Percentiles rank a stretch among this genome's conserved stretches.
phyloP scores from a whole-genome alignment of 2,329 filamentous ascomycete species.

The Fusarium setosum region DNA sequence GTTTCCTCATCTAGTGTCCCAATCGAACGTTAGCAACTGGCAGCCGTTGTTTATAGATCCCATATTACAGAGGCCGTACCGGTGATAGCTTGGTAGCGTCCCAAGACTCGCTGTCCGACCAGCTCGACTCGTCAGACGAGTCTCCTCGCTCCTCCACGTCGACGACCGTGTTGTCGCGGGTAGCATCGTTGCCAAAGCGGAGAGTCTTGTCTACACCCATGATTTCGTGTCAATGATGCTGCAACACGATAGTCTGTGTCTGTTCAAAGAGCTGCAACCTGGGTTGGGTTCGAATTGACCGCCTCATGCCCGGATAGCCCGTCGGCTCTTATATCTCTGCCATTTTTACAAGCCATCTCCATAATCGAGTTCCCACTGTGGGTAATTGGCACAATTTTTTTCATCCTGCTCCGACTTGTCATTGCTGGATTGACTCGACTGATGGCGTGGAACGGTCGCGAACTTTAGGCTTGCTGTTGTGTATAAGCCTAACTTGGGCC shows the following conservation, averaged over 20 bases:
- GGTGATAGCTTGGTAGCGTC: conserved; percentile 47
- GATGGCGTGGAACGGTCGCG: conserved; percentile 8
- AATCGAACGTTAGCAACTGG: background rate
- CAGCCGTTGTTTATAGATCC: background rate
- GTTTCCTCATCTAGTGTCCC: conserved; percentile 41
- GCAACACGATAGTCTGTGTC: background rate
- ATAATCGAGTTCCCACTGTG: conserved; percentile 22
- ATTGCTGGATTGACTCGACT: conserved; percentile 19
- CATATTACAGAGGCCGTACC: conserved; percentile 25
- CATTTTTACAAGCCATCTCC: conserved; percentile 10
- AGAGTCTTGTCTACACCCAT: conserved; percentile 24
- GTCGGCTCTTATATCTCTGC: conserved; percentile 5
- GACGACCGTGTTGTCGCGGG: conserved; percentile 1
- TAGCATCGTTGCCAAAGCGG: conserved; percentile 11
- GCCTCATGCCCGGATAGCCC: background rate
- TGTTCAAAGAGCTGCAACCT: background rate
- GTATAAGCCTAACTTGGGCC: conserved; percentile 2
- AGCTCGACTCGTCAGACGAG: conserved; percentile 31
- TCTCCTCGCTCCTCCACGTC: conserved; percentile 22
- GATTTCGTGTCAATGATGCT: background rate
- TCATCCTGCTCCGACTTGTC: conserved; percentile 8
- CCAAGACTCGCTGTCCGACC: conserved; percentile 33
- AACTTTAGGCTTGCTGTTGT: conserved; percentile 6
- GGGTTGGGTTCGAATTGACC: background rate
- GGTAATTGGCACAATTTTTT: conserved; percentile 1